These are phyloP conservation scores for Cyclostephanos invisitatus DNA, from an alignment of 108 stramenopile species.

Conservation along the genomic window DNA sequence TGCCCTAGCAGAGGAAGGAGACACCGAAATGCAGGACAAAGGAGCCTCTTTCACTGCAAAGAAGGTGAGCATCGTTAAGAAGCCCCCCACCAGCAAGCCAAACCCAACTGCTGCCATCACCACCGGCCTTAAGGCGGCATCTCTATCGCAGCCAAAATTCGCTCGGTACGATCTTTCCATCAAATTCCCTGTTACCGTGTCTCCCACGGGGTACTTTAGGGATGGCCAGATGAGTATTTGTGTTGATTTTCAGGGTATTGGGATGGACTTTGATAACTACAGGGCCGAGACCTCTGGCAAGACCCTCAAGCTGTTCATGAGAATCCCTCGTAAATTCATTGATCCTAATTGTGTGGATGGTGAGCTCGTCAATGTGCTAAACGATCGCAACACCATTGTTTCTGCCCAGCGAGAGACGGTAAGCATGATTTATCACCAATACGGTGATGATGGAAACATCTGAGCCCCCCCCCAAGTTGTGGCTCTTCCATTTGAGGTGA, in stretches of 20 bases:
- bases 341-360: background rate
- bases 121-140: background rate
- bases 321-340: background rate
- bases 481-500: too few species aligned
- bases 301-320: background rate
- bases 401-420: background rate
- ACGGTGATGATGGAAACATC: background rate
- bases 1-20: background rate
- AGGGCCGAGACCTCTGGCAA: background rate
- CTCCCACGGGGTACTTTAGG: background rate
- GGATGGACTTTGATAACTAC: background rate
- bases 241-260: background rate
- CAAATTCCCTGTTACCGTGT: background rate
- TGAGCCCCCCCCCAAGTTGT: background rate
- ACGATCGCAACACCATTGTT: background rate
- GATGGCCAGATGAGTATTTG: background rate
- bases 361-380: background rate
- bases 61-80: background rate
- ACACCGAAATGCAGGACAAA: background rate
- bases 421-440: background rate
- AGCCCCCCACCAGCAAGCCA: background rate
- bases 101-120: background rate
- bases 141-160: background rate
- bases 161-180: background rate
- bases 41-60: background rate